Evolutionary conservation across 2,329 filamentous ascomycete species (phyloP).

Genomic region (Zasmidium cellare): DNA sequence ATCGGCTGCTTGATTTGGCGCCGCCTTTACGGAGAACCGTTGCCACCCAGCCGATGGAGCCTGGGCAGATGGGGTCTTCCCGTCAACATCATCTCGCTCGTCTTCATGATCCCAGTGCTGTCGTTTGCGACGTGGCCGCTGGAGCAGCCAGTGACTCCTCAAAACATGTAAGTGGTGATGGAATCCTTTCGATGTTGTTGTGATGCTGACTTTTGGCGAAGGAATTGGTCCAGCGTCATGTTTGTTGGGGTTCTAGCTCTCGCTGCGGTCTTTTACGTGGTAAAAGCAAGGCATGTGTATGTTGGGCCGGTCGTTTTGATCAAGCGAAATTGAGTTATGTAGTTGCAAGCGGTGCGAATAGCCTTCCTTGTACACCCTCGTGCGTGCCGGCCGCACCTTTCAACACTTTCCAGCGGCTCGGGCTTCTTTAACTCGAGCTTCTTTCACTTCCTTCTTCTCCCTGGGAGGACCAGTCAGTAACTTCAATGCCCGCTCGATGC

Average conservation of each 20-base stretch:
- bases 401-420: neutral
- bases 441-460: neutral
- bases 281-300: constrained; percentile 13
- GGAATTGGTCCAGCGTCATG: constrained; percentile 12
- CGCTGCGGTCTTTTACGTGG: constrained; percentile 10
- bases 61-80: constrained; percentile 40
- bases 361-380: neutral
- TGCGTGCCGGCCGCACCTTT: neutral
- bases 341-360: neutral
- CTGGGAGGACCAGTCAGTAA: neutral
- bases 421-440: neutral
- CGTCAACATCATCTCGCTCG: constrained; percentile 36
- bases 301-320: constrained; percentile 8
- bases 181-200: neutral
- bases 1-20: constrained; percentile 38
- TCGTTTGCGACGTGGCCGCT: constrained; percentile 12
- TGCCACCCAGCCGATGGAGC: constrained; percentile 39
- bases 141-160: constrained; percentile 7
- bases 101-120: constrained; percentile 10
- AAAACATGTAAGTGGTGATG: constrained; percentile 9
- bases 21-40: constrained; percentile 33
- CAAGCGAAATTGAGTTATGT: neutral
- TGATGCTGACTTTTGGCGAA: neutral
- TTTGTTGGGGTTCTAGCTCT: constrained; percentile 7
- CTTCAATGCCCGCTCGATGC: neutral